Evolutionary conservation across 352 stramenopile species (phyloP).

Genomic region (Globisporangium spinosum): DNA sequence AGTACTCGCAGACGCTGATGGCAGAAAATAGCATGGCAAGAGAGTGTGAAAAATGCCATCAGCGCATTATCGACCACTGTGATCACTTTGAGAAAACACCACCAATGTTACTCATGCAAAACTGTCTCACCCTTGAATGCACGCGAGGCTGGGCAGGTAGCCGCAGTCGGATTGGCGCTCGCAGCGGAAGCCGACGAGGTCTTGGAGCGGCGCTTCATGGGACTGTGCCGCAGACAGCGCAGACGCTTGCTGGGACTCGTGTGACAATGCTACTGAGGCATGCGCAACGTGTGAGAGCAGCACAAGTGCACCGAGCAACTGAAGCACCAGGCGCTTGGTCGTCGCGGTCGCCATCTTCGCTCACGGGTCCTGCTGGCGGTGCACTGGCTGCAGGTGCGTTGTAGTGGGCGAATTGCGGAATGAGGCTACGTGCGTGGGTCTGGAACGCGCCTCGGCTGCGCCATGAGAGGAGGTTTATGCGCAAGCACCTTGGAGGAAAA

Average conservation of each 20-base stretch:
- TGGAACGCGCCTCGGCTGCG: not conserved
- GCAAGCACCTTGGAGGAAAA: not conserved
- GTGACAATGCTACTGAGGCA: not conserved
- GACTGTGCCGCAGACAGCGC: not conserved
- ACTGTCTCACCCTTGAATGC: conserved; percentile 44
- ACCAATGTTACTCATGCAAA: not conserved
- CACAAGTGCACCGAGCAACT: not conserved
- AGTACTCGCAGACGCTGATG: conserved; percentile 67
- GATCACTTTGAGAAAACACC: not conserved
- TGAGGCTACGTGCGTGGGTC: not conserved
- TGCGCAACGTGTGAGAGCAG: not conserved
- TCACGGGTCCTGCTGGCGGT: not conserved
- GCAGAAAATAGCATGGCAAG: not conserved
- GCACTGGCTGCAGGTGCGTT: not conserved
- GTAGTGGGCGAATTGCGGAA: conserved; percentile 1
- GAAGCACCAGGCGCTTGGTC: conserved; percentile 3
- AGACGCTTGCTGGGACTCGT: not conserved
- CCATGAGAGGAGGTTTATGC: not conserved
- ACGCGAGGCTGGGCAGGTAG: conserved; percentile 70
- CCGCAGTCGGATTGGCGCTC: conserved; percentile 54
- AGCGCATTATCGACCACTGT: not conserved
- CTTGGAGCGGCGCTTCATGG: conserved; percentile 23
- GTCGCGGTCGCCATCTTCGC: not conserved
- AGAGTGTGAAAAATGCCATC: not conserved
- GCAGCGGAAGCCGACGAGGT: conserved; percentile 46